Evolutionary conservation across 2,329 filamentous ascomycete genomes (phyloP).

Genomic region (Exophiala dermatitidis): DNA sequence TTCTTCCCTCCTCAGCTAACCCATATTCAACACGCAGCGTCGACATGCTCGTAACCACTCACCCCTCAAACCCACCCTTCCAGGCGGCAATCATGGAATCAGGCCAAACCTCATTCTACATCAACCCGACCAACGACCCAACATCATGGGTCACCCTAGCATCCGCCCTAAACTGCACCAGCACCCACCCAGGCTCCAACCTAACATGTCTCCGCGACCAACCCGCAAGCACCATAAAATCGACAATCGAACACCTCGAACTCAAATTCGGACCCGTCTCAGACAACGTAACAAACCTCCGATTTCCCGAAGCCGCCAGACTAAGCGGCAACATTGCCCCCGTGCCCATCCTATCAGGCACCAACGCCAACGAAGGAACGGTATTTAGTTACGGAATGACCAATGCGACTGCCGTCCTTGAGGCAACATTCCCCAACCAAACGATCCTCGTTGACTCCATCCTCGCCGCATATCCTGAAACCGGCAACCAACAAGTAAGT

Average conservation of each 20-base stretch:
- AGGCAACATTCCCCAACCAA: slow-evolving; percentile 4
- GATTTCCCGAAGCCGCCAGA: slow-evolving; percentile 15
- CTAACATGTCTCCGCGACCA: slow-evolving; percentile 24
- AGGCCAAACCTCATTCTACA: slow-evolving; percentile 24
- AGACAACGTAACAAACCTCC: slow-evolving; percentile 21
- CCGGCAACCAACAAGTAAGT: slow-evolving; percentile 2
- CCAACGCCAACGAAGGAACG: slow-evolving; percentile 38
- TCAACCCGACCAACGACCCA: slow-evolving; percentile 6
- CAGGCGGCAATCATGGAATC: slow-evolving; percentile 30
- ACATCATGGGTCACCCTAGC: slow-evolving; percentile 15
- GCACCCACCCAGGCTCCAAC: slow-evolving; percentile 1
- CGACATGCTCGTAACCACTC: slow-evolving; percentile 24
- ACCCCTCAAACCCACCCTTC: slow-evolving; percentile 26
- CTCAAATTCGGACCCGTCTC: slow-evolving; percentile 19
- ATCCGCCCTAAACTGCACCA: slow-evolving; percentile 13
- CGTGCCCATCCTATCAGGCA: slow-evolving; percentile 38
- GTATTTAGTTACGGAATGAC: slow-evolving; percentile 9
- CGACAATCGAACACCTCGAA: slow-evolving; percentile 18
- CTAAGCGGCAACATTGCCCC: slow-evolving; percentile 37
- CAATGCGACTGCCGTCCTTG: slow-evolving; percentile 6
- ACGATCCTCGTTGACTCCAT: slow-evolving; percentile 9
- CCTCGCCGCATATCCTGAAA: slow-evolving; percentile 11
- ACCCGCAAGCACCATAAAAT: slow-evolving; percentile 20
- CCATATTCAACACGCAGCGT: slow-evolving; percentile 6
- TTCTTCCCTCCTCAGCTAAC: no score